These are phyloP conservation scores for Dendrobium chrysotoxum DNA, from an alignment of 106 monocot genomes.

Conservation along the genomic window DNA sequence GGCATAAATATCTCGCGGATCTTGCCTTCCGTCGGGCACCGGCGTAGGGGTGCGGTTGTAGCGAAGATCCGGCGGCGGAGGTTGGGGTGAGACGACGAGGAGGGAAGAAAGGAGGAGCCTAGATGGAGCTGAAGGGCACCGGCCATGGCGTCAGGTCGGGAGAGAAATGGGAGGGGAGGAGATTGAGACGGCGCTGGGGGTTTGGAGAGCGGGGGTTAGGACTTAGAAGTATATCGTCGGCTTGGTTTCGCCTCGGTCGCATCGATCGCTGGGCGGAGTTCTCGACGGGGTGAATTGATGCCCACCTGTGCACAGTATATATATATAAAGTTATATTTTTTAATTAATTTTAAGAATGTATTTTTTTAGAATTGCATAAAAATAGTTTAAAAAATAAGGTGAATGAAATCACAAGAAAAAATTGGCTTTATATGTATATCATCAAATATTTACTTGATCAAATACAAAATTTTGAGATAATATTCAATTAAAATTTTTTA, in stretches of 20 bases:
- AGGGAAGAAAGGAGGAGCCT: slow-evolving; percentile 19
- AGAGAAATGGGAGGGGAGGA: background rate
- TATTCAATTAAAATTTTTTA: no score
- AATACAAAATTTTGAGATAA: no score
- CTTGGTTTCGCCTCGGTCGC: slow-evolving; percentile 10
- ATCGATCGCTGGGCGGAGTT: slow-evolving; percentile 17
- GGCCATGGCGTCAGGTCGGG: slow-evolving; percentile 8
- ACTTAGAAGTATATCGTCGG: background rate
- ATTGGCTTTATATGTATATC: no score
- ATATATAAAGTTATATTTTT: no score
- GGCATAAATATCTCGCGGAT: slow-evolving; percentile 90
- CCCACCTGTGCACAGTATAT: no score
- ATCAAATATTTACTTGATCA: no score
- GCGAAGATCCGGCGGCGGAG: background rate
- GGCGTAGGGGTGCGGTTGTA: background rate
- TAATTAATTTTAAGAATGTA: no score
- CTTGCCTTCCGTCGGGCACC: slow-evolving; percentile 29
- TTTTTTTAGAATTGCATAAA: no score
- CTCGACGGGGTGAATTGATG: background rate
- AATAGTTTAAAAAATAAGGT: no score
- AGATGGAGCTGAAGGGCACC: background rate
- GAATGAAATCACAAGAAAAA: no score
- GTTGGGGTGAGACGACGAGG: slow-evolving; percentile 8
- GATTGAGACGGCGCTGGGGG: background rate
- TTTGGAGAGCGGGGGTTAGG: background rate